Evolutionary conservation across 2,329 filamentous ascomycete species (phyloP), one percentile per base, ranked within the genome.

Genomic region (Calonectria pteridis): DNA sequence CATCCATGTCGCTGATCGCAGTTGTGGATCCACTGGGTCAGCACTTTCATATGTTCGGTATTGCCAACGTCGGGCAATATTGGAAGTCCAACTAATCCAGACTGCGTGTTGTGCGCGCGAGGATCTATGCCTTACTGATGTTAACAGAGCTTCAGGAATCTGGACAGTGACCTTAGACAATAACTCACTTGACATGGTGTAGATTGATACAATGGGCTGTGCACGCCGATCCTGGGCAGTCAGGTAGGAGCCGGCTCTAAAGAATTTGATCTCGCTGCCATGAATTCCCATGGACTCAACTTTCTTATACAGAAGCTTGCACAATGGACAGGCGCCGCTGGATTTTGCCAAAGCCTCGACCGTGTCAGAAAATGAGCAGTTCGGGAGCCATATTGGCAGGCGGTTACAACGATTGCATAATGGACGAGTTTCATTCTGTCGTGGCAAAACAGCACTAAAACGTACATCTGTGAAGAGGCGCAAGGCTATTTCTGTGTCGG

Each of bases 231-330:
- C 33, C 20, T 62, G 55, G 20, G 26, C 33, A 5, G 55, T 40
- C 33, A 62, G 7, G 26, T 62, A 62, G 37, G 55, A 62, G 9
- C 55, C 55, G 1, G 33, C 55, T 62, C 55, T 62, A 6, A 29
- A 40, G 33, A 62, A 62, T 3, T 18, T 40, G 23, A 62, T 16
- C 6, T 62, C 33, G 20, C 14, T 11, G 18, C 20, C 5, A 3
- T 18, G 14, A 5, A 11, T 26, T 35, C 4, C 20, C 10, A n/a
- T 18, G n/a, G 6, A 40, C 20, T 6, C 16, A 6, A 28, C 23
- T 40, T 9, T 23, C 14, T 40, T n/a, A 20, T 62, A 18, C 7
- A 62, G 18, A 1, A 62, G 35, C 2, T 28, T 40, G 26, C 55
- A 62, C 13, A 62, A 23, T 1, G n/a, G 18, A 20, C 55, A 62